A percentile compares a stretch with the other conserved stretches of the same genome.
Conservation (phyloP, 306 rosid species). For the Carpinus fangiana region DNA sequence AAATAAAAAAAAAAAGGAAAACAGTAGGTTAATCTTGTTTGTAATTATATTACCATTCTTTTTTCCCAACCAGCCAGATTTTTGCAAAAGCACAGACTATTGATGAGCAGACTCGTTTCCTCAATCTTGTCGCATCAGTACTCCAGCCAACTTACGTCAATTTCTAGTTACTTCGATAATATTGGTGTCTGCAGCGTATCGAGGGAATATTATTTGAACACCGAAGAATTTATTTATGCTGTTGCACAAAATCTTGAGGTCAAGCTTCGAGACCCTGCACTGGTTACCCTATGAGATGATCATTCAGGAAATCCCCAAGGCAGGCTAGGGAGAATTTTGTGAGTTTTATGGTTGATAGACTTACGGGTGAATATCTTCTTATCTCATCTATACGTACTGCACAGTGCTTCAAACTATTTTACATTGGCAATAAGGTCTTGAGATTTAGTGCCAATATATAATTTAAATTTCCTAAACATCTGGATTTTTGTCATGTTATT, state of each 20-base stretch:
- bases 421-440: not conserved
- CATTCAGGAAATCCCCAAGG: not conserved
- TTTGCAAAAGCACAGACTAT: not conserved
- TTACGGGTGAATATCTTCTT: not conserved
- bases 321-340: not conserved
- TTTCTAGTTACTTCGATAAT: not conserved
- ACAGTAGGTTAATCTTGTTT: too few relatives aligned
- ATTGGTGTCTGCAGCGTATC: slow-evolving; percentile 58
- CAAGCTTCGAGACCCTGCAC: slow-evolving; percentile 55
- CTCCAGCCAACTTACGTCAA: not conserved
- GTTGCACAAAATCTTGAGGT: slow-evolving; percentile 65
- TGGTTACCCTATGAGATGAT: slow-evolving; percentile 8
- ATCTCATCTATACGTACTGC: not conserved
- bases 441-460: not conserved
- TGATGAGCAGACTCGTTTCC: not conserved
- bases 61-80: not conserved
- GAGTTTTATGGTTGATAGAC: not conserved
- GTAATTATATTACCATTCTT: too few relatives aligned
- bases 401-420: not conserved
- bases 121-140: not conserved
- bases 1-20: too few relatives aligned
- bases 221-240: slow-evolving; percentile 80
- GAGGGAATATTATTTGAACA: slow-evolving; percentile 75
- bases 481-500: too few relatives aligned
- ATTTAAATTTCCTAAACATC: too few relatives aligned